Evolutionary conservation across 306 rosid species (phyloP).

Genomic region (Luffa aegyptiaca): DNA sequence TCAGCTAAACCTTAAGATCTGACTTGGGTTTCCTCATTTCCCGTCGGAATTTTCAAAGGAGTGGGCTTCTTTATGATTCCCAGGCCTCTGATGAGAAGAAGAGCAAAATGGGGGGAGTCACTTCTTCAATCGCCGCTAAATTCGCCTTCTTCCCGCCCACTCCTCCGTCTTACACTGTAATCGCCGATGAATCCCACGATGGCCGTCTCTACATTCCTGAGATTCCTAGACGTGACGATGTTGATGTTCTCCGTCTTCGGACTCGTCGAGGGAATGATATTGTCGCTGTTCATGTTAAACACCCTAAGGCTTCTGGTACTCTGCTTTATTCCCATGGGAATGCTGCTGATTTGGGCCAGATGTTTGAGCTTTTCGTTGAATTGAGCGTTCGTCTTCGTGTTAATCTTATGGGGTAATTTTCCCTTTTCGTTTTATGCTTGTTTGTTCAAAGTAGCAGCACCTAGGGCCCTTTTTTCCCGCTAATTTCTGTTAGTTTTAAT

Average conservation of each 20-base stretch:
- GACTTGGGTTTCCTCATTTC: neutral
- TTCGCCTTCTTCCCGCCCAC: conserved; percentile 93
- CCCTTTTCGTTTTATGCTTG: neutral
- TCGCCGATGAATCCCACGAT: conserved; percentile 20
- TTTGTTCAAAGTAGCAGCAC: neutral
- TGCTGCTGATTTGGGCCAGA: conserved; percentile 95
- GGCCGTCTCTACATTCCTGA: conserved; percentile 47
- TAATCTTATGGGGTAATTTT: conserved; percentile 60
- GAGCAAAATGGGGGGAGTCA: conserved; percentile 75
- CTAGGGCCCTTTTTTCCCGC: neutral
- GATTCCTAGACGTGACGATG: conserved; percentile 69
- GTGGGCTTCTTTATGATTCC: conserved; percentile 24
- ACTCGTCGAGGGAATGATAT: conserved; percentile 75
- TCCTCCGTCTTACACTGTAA: conserved; percentile 71
- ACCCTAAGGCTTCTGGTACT: conserved; percentile 59
- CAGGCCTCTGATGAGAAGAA: conserved; percentile 28
- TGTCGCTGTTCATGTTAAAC: conserved; percentile 71
- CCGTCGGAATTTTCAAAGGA: neutral
- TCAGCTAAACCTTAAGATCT: neutral
- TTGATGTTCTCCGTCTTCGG: conserved; percentile 60
- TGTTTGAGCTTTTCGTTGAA: conserved; percentile 84
- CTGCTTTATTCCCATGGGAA: conserved; percentile 91
- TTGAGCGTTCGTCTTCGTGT: conserved; percentile 74
- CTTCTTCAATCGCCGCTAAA: conserved; percentile 93
- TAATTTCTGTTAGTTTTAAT: neutral